These are phyloP conservation scores for Zanthoxylum bungeanum DNA, from an alignment of 345 rosid genomes.

Conservation along the genomic window DNA sequence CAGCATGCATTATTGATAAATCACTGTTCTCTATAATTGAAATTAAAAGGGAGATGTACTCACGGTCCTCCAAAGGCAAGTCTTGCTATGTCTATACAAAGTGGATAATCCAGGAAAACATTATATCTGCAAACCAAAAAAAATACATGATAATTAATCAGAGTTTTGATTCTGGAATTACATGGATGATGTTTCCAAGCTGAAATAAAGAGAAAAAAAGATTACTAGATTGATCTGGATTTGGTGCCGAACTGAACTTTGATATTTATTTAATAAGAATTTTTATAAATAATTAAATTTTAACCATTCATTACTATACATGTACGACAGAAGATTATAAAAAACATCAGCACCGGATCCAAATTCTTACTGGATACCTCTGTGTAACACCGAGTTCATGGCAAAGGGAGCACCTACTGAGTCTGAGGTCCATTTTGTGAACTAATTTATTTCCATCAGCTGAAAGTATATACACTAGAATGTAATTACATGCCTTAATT, in stretches of 20 bases:
- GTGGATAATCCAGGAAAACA: constrained; percentile 45
- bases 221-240: no score
- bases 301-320: no score
- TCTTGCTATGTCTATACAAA: constrained; percentile 32
- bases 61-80: constrained; percentile 50
- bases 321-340: no score
- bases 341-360: no score
- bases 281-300: no score
- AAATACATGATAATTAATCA: background rate
- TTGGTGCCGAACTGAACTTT: no score
- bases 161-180: background rate
- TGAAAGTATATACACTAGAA: background rate
- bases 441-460: constrained; percentile 5
- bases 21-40: background rate
- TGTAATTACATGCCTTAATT: background rate
- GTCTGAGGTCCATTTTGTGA: constrained; percentile 41
- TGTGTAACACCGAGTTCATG: constrained; percentile 39
- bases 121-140: constrained; percentile 37
- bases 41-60: constrained; percentile 23
- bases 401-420: constrained; percentile 18
- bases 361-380: no score
- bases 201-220: background rate
- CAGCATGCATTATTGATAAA: no score
- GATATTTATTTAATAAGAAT: no score
- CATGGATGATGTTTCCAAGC: background rate